phyloP scores from a whole-genome alignment of 768 basidiomycete genomes.

The Epithele typhae region DNA sequence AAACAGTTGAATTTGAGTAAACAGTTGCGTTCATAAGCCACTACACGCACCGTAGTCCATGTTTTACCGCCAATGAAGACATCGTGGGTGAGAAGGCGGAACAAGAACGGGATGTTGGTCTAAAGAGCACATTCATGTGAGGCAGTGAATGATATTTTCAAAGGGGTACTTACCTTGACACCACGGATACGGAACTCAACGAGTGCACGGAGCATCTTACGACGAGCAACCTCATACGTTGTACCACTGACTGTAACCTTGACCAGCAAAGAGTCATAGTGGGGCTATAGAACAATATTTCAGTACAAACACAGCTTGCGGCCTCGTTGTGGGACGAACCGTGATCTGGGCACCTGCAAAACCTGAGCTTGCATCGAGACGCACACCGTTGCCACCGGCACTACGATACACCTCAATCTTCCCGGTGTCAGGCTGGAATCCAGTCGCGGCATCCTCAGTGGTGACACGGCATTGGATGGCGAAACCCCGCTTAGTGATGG shows the following conservation, averaged over 20 bases:
- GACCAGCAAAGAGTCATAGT: slow-evolving; percentile 96
- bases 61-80: slow-evolving; percentile 95
- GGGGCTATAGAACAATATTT: slow-evolving; percentile 54
- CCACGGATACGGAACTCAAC: slow-evolving; percentile 99
- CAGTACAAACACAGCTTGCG: neutral
- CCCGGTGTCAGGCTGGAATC: slow-evolving; percentile 97
- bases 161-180: slow-evolving; percentile 64
- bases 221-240: slow-evolving; percentile 95
- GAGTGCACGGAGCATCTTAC: slow-evolving; percentile 99
- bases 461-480: slow-evolving; percentile 99
- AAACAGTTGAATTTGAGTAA: neutral
- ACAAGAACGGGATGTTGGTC: slow-evolving; percentile 99
- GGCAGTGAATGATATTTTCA: neutral
- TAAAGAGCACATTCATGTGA: too few relatives aligned
- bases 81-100: slow-evolving; percentile 95
- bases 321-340: slow-evolving; percentile 36
- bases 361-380: slow-evolving; percentile 93
- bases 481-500: slow-evolving; percentile 92
- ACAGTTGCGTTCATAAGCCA: slow-evolving; percentile 1
- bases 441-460: slow-evolving; percentile 89
- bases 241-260: slow-evolving; percentile 96
- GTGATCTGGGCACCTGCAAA: slow-evolving; percentile 99
- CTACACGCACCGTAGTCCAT: slow-evolving; percentile 80
- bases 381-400: slow-evolving; percentile 97
- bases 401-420: slow-evolving; percentile 99